Base-by-base conservation (phyloP, 192 early-diverging fungal species). In the Lunasporangiospora selenospora region DNA sequence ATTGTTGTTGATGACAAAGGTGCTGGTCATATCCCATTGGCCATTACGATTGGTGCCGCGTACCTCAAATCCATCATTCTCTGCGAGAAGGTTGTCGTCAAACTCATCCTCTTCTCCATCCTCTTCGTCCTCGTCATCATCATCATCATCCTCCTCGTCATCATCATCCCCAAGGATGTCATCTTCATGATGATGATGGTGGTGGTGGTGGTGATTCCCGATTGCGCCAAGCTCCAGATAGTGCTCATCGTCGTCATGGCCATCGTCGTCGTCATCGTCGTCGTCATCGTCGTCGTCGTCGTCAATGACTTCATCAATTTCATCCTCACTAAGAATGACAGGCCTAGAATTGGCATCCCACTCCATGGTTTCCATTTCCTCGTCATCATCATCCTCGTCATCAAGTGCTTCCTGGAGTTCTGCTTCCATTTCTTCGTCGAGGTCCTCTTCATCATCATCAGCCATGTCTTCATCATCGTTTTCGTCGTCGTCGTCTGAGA, bases 41-140 rank as follows among this genome's bases (percentile, higher is more conserved):
- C 63, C 80, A n/a, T 69, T 65, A 34, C 60, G 69, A 31, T 67
- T 75, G 46, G 52, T 64, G 53, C 38, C 59, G 13, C 57, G 62
- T 27, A 62, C 62, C 21, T 57, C 65, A 51, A 76, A 76, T 29
- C 66, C 66, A 53, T 58, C 67, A 34, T 53, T 73, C 52, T 80
- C 64, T 38, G 65, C 77, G 3, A 71, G 58, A 31, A 64, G 50
- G 15, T 77, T 77, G n/a, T 69, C 65, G 16, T 75, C 83, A 2
- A 79, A 61, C 29, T 85, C 88, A 44, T 82, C 82, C 21, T 84
- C 85, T 13, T 84, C 87, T 1, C 80, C 80, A 8, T 83, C 82
- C 6, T 78, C 81, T 4, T 73, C 85, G 10, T 81, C 86, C 31
- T 81, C 83, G 34, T 86, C 82, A 34, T 70, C 81, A 7, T 80